Conservation (phyloP, 2,329 filamentous ascomycete species). For the Fusarium praegraminearum region DNA sequence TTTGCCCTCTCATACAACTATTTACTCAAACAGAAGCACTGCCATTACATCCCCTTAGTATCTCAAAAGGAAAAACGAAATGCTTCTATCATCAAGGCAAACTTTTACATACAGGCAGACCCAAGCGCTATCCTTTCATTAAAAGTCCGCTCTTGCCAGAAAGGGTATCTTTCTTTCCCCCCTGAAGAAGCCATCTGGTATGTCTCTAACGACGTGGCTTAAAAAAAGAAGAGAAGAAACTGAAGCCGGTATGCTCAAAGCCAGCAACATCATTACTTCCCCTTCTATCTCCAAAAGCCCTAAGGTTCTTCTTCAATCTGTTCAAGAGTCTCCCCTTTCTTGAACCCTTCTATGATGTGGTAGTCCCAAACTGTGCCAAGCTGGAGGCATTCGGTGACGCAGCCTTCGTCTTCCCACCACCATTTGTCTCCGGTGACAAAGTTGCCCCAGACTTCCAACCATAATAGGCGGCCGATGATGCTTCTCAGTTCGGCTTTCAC, state of each 20-base stretch:
- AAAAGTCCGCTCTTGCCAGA: not conserved
- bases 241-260: conserved; percentile 3
- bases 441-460: conserved; percentile 70
- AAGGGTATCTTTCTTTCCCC: not conserved
- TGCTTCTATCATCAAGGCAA: conserved; percentile 2
- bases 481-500: conserved; percentile 63
- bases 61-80: not conserved
- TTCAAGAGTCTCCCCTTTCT: conserved; percentile 49
- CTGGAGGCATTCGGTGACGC: conserved; percentile 66
- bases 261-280: not conserved
- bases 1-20: not conserved
- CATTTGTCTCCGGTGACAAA: conserved; percentile 63
- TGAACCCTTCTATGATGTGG: conserved; percentile 67
- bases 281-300: not conserved
- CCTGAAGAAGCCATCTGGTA: not conserved
- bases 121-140: not conserved
- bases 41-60: not conserved
- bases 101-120: not conserved
- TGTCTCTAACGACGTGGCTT: not conserved
- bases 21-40: not conserved
- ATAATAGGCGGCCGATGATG: conserved; percentile 67
- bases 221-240: not conserved
- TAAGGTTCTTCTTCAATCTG: conserved; percentile 4
- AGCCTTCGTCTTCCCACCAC: conserved; percentile 72
- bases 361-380: conserved; percentile 71